Percentiles rank a stretch among this genome's conserved stretches.
Evolutionary conservation across 805 yeast species (phyloP).

Genomic region (Wickerhamomyces bovis): DNA sequence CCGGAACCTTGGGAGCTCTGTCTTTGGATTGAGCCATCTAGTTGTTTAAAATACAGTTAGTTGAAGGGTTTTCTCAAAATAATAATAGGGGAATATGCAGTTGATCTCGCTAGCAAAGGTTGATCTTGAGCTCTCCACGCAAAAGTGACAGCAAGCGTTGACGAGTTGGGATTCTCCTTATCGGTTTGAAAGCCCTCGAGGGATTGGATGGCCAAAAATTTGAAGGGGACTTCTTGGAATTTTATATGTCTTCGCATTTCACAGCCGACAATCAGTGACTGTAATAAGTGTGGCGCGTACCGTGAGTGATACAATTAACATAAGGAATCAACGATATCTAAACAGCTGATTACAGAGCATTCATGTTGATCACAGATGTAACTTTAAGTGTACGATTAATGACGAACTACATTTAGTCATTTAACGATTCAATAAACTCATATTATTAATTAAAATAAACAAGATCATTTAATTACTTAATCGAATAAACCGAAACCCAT

Average conservation of each 20-base stretch:
- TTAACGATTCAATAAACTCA: not conserved
- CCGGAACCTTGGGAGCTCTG: slow-evolving; percentile 47
- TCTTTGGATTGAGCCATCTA: slow-evolving; percentile 1
- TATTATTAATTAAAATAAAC: not conserved
- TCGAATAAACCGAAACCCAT: slow-evolving; percentile 99
- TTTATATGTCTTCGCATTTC: not conserved
- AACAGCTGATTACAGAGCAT: no score
- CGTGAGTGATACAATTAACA: no score
- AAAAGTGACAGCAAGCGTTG: no score
- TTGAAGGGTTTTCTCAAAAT: not conserved
- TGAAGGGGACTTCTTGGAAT: not conserved
- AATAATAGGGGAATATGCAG: not conserved
- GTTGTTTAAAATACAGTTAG: no score
- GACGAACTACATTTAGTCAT: no score
- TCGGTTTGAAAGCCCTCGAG: no score
- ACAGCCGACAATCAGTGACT: not conserved
- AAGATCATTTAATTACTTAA: slow-evolving; percentile 39
- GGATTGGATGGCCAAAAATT: not conserved
- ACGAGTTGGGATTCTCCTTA: no score
- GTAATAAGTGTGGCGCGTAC: not conserved
- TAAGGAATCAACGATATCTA: no score
- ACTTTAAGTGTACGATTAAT: no score
- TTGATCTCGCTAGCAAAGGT: not conserved
- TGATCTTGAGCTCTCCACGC: not conserved
- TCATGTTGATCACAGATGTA: no score